These are phyloP conservation scores for Acanthochlamys bracteata DNA, from an alignment of 106 monocot genomes.

Conservation along the genomic window DNA sequence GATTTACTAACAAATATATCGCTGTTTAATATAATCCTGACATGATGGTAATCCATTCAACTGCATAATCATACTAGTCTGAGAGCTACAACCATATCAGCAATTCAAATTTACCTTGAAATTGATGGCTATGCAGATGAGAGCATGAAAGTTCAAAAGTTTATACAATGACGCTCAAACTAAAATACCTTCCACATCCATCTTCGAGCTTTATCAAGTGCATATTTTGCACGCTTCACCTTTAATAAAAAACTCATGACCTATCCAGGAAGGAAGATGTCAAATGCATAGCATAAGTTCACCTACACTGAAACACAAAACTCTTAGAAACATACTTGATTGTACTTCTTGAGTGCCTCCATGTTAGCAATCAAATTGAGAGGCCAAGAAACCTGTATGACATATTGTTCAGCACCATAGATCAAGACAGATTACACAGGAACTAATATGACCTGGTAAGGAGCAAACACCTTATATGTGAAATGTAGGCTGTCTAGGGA, in stretches of 20 bases:
- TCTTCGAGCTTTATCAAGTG: constrained; percentile 80
- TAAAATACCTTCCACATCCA: constrained; percentile 92
- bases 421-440: background rate
- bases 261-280: constrained; percentile 24
- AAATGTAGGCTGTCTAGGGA: constrained; percentile 76
- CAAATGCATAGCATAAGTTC: constrained; percentile 6
- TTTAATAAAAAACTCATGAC: constrained; percentile 87
- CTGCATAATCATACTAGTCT: too few relatives aligned
- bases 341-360: constrained; percentile 85
- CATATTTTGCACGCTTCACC: constrained; percentile 88
- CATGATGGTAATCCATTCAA: too few relatives aligned
- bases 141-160: too few relatives aligned
- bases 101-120: too few relatives aligned
- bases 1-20: too few relatives aligned
- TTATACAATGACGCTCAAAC: too few relatives aligned
- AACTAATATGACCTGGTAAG: background rate
- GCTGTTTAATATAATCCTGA: too few relatives aligned
- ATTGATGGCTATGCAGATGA: too few relatives aligned
- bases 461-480: constrained; percentile 64
- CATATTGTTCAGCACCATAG: constrained; percentile 1
- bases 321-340: constrained; percentile 41
- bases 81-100: too few relatives aligned
- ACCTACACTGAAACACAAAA: background rate
- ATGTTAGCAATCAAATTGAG: constrained; percentile 82
- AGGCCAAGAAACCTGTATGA: constrained; percentile 86